Conservation (phyloP, 495 filamentous ascomycete species). For the Tuber aestivum region DNA sequence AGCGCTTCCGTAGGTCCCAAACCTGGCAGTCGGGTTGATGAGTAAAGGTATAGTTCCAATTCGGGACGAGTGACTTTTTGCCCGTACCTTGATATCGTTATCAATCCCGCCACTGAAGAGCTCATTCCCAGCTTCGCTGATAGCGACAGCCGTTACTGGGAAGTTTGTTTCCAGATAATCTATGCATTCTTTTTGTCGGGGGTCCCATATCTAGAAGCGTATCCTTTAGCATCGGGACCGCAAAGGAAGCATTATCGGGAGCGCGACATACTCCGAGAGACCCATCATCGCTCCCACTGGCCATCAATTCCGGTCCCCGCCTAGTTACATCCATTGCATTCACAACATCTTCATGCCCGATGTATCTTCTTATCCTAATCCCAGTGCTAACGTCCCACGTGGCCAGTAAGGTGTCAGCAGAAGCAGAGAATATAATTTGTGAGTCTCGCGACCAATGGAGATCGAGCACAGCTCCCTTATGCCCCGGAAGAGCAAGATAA, state of each 20-base stretch:
- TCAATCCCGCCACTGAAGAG: constrained; percentile 93
- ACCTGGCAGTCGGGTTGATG: constrained; percentile 19
- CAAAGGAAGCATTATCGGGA: neutral
- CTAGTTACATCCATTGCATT: constrained; percentile 82
- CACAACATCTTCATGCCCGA: constrained; percentile 89
- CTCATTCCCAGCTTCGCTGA: constrained; percentile 91
- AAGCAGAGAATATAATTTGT: constrained; percentile 82
- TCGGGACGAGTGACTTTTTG: neutral
- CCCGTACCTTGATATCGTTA: constrained; percentile 78
- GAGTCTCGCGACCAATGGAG: constrained; percentile 96
- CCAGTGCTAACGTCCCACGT: constrained; percentile 93
- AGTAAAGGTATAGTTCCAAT: neutral
- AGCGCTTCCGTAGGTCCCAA: constrained; percentile 91
- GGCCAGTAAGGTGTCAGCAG: constrained; percentile 66
- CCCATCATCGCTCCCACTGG: constrained; percentile 88
- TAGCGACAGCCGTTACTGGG: constrained; percentile 82
- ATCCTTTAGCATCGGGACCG: constrained; percentile 1
- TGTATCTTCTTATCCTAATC: constrained; percentile 76
- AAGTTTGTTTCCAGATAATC: constrained; percentile 88
- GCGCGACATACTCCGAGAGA: constrained; percentile 60
- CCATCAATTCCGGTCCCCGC: constrained; percentile 79
- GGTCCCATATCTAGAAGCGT: constrained; percentile 70
- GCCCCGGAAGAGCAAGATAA: constrained; percentile 78
- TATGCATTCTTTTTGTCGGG: constrained; percentile 78
- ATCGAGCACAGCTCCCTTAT: constrained; percentile 84